These are phyloP conservation scores for Piromyces sp. DNA, from an alignment of 192 early-diverging fungal genomes.

Conservation along the genomic window DNA sequence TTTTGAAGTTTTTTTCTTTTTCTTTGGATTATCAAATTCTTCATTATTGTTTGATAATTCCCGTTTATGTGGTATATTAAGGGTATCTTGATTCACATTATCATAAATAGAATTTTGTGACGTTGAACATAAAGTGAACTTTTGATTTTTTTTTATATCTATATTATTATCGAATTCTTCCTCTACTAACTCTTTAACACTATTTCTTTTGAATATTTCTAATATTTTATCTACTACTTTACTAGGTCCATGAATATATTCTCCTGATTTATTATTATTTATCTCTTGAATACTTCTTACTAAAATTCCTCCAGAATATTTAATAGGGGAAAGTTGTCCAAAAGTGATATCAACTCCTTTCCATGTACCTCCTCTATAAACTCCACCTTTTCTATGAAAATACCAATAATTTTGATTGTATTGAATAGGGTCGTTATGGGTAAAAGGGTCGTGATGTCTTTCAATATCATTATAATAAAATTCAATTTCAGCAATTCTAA, in stretches of 20 bases:
- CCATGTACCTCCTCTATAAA: not conserved
- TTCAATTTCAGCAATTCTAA: not conserved
- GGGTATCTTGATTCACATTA: too few relatives aligned
- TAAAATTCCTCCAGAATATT: not conserved
- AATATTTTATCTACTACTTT: not conserved
- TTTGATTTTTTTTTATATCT: not conserved
- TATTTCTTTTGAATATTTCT: not conserved
- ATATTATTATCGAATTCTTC: not conserved
- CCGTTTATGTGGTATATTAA: too few relatives aligned
- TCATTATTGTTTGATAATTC: too few relatives aligned
- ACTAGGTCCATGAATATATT: not conserved
- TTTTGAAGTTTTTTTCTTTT: too few relatives aligned
- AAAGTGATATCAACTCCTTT: not conserved
- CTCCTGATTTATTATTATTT: not conserved
- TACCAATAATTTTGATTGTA: not conserved
- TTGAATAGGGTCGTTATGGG: not conserved
- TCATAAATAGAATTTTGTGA: too few relatives aligned
- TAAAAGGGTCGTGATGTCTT: not conserved
- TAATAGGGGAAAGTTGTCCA: not conserved
- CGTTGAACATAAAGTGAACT: not conserved
- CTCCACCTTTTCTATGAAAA: not conserved
- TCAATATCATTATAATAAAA: not conserved
- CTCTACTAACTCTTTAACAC: not conserved
- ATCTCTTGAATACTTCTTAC: not conserved
- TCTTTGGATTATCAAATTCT: too few relatives aligned